phyloP scores from a whole-genome alignment of 2,329 filamentous ascomycete species.

The Stachybotrys echinatus region DNA sequence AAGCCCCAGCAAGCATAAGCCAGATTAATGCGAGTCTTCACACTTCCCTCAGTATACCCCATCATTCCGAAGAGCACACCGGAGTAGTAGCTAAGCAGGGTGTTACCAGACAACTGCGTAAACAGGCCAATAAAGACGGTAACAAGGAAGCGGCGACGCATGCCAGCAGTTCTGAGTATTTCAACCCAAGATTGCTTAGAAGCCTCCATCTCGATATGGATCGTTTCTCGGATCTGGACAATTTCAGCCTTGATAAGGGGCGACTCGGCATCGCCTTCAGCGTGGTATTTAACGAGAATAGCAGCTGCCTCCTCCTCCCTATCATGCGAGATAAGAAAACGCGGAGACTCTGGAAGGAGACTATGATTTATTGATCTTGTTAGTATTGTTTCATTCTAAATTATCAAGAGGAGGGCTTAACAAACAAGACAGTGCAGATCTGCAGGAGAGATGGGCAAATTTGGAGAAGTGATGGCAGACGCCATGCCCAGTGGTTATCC shows the following conservation, averaged over 20 bases:
- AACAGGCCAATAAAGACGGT: conserved; percentile 45
- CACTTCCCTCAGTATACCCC: conserved; percentile 31
- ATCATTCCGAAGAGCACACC: conserved; percentile 35
- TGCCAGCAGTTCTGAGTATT: conserved; percentile 42
- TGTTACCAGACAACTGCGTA: conserved; percentile 47
- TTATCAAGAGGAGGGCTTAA: neutral
- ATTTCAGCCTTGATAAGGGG: conserved; percentile 54
- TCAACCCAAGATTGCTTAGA: conserved; percentile 45
- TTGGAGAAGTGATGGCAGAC: conserved; percentile 40
- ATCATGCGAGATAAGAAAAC: conserved; percentile 25
- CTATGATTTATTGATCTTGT: neutral
- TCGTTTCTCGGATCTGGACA: conserved; percentile 52
- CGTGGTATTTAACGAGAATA: conserved; percentile 37
- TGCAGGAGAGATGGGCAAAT: conserved; percentile 31
- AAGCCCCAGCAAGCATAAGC: conserved; percentile 39
- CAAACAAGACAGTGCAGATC: conserved; percentile 32
- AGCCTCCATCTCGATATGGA: conserved; percentile 48
- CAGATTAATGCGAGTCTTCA: conserved; percentile 42
- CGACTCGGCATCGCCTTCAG: conserved; percentile 44
- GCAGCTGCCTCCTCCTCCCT: conserved; percentile 23
- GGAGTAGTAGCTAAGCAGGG: conserved; percentile 25
- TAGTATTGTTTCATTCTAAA: neutral
- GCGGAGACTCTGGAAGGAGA: conserved; percentile 23
- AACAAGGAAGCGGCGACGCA: conserved; percentile 43
- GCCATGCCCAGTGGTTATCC: conserved; percentile 22